These are phyloP conservation scores for Asterophora parasitica DNA, from an alignment of 768 basidiomycete species.

Conservation along the genomic window DNA sequence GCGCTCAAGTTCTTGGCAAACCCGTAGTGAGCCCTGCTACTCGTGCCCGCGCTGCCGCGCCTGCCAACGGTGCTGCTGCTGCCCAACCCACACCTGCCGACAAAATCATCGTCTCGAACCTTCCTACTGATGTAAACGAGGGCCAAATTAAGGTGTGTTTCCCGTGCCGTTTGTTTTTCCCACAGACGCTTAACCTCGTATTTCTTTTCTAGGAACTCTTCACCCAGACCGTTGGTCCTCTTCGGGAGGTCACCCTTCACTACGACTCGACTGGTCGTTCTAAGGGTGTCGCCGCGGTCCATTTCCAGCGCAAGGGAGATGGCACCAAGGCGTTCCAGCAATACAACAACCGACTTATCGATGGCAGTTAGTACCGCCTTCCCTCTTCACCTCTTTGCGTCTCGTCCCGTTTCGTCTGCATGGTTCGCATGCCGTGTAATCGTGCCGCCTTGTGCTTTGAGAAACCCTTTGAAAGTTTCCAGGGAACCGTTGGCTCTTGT, in stretches of 20 bases:
- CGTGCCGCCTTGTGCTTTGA: constrained; percentile 21
- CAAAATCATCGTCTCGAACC: constrained; percentile 95
- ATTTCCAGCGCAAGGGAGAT: constrained; percentile 83
- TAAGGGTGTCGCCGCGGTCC: constrained; percentile 85
- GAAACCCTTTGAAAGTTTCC: constrained; percentile 31
- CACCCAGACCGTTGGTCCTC: constrained; percentile 81
- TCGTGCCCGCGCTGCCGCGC: constrained; percentile 46
- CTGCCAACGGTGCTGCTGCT: constrained; percentile 32
- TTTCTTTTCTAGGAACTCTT: constrained; percentile 95
- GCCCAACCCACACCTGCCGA: constrained; percentile 50
- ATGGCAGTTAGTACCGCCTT: constrained; percentile 98
- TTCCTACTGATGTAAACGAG: constrained; percentile 92
- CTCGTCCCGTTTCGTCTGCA: constrained; percentile 30
- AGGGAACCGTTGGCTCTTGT: constrained; percentile 40
- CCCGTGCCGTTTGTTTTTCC: background rate
- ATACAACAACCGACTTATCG: constrained; percentile 99
- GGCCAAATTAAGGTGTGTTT: constrained; percentile 80
- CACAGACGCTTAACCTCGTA: constrained; percentile 4
- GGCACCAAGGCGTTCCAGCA: constrained; percentile 88
- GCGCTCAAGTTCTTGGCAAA: constrained; percentile 58
- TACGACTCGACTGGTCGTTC: constrained; percentile 84
- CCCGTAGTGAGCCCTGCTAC: constrained; percentile 41
- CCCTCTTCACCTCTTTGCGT: constrained; percentile 38
- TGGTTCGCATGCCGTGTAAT: constrained; percentile 19
- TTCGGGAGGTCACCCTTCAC: constrained; percentile 78